phyloP scores from a whole-genome alignment of 768 basidiomycete species.

The Leccinum truebloodii region DNA sequence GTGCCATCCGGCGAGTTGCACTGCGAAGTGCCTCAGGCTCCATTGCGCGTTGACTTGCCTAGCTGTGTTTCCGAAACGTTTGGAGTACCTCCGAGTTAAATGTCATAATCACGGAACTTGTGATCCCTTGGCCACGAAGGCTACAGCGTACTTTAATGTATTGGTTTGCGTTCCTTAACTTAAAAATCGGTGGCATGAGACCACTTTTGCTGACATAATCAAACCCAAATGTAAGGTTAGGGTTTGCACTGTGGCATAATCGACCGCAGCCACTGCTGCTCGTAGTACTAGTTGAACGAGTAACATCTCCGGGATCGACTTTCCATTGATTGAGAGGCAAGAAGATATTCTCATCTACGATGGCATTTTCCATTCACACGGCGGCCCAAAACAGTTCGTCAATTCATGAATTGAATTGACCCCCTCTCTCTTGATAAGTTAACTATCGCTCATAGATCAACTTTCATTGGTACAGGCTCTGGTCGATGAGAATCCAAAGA shows the following conservation, averaged over 20 bases:
- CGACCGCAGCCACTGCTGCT: not conserved
- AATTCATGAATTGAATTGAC: not conserved
- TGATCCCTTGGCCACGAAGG: not conserved
- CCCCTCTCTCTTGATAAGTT: not conserved
- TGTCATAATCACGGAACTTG: not conserved
- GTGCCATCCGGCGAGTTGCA: not conserved
- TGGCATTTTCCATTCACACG: conserved; percentile 53
- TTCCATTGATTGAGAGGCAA: not conserved
- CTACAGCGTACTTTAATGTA: not conserved
- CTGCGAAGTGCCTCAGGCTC: not conserved
- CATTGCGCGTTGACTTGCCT: not conserved
- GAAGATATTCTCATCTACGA: conserved; percentile 16
- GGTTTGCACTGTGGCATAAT: conserved; percentile 11
- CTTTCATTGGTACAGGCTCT: conserved; percentile 67
- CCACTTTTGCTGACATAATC: conserved; percentile 6
- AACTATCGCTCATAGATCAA: conserved; percentile 51
- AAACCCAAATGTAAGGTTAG: conserved; percentile 28
- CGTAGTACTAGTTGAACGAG: too few species aligned
- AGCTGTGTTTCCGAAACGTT: conserved; percentile 8
- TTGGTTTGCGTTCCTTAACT: not conserved
- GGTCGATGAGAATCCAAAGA: conserved; percentile 58
- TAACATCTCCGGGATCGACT: not conserved
- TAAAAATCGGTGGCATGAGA: not conserved
- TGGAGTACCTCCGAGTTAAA: not conserved
- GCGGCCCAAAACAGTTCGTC: conserved; percentile 68